phyloP scores from a whole-genome alignment of 1,139 yeast species.

The Meyerozyma athensensis region DNA sequence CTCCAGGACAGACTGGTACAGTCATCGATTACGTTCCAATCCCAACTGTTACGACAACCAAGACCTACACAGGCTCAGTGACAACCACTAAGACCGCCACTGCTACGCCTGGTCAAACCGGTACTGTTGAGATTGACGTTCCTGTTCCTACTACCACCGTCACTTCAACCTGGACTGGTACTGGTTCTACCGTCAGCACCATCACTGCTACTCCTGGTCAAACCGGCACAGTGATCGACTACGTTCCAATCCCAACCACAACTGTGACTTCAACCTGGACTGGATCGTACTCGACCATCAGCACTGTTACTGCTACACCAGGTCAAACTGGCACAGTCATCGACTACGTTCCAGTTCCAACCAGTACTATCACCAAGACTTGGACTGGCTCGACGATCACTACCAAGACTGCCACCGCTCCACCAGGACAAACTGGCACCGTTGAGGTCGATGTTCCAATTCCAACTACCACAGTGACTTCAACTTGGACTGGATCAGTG shows the following conservation, averaged over 20 bases:
- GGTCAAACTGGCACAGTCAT: conserved; percentile 10
- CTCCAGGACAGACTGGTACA: conserved; percentile 3
- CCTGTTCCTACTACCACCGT: conserved; percentile 11
- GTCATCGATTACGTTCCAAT: conserved; percentile 5
- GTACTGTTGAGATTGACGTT: conserved; percentile 5
- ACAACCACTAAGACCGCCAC: conserved; percentile 8
- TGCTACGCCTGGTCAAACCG: conserved; percentile 9
- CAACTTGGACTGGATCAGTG: conserved; percentile 7
- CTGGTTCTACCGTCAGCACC: conserved; percentile 8
- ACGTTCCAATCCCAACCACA: conserved; percentile 7
- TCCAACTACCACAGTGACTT: conserved; percentile 5
- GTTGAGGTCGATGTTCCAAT: conserved; percentile 8
- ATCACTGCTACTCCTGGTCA: conserved; percentile 8
- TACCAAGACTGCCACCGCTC: conserved; percentile 7
- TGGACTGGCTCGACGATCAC: conserved; percentile 11
- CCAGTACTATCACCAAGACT: conserved; percentile 12
- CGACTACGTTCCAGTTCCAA: conserved; percentile 8
- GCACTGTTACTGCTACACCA: conserved; percentile 11
- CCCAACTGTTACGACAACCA: conserved; percentile 11
- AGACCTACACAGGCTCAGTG: conserved; percentile 10
- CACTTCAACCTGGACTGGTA: conserved; percentile 11
- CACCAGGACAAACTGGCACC: conserved; percentile 9
- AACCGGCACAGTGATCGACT: conserved; percentile 8
- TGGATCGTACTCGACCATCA: conserved; percentile 10
- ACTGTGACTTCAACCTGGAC: conserved; percentile 9